Evolutionary conservation across 176 grass and related monocot species (phyloP), one percentile per base, ranked within the genome.

Genomic region (Oropetium thomaeum): DNA sequence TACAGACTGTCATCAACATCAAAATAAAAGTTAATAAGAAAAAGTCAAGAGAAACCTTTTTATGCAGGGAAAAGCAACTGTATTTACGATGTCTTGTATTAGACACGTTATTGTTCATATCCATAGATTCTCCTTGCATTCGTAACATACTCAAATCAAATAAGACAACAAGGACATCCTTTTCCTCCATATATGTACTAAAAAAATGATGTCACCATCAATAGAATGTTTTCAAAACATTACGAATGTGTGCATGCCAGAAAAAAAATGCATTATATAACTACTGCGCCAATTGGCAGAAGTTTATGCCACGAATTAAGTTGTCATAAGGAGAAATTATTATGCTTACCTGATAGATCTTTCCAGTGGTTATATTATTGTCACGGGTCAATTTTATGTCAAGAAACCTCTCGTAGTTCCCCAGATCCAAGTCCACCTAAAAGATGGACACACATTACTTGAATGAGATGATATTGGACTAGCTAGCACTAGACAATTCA

Each of bases 321-420:
- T 26, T 55, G 29, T 62, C 3, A 12, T 32, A 38, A 44, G 32
- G 10, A 27, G 9, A 44, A 54, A 69, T 40, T 31, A 49, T 22
- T 65, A 23, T 25, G 41, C 57, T 62, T 81, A 84, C 90, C 86
- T 92, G 90, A 59, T 89, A 92, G 37, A 92, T 89, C 75, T 92
- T 92, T 77, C 90, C 90, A 1, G 90, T 89, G 33, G 90, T 92
- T 74, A 92, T 92, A 73, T 89, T 92, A 60, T 92, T 92, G 67
- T 92, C 90, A 42, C 76, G 67, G 44, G 86, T 92, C 32, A 92
- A 51, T 70, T 92, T 92, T 40, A 89, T 77, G 82, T 92, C 80
- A 54, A 92, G 83, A 86, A 92, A 92, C 22, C 90, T 83, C 69
- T 92, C 90, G 19, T 92, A 92, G 47, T 89, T 89, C 52, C 90